A percentile compares a stretch with the other conserved stretches of the same genome.
phyloP scores from a whole-genome alignment of 768 basidiomycete species.

The Naganishia vaughanmartiniae region DNA sequence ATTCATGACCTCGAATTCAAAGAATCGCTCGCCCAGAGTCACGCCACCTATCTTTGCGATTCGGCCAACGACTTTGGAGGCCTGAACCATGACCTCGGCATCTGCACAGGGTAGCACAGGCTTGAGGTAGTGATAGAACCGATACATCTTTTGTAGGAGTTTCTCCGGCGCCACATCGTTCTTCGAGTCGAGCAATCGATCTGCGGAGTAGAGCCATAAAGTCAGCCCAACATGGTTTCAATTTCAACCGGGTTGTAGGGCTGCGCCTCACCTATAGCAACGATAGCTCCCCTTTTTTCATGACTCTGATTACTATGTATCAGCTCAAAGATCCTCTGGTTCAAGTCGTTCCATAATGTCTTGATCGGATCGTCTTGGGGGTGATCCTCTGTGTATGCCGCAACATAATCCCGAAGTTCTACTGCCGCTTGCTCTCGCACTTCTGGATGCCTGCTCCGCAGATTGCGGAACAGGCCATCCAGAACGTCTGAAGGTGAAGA shows the following conservation, averaged over 20 bases:
- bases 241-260: not conserved
- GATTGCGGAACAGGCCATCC: conserved; percentile 54
- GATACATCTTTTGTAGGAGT: conserved; percentile 28
- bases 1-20: conserved; percentile 81
- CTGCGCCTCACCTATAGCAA: conserved; percentile 70
- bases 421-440: conserved; percentile 38
- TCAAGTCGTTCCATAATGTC: conserved; percentile 68
- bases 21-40: conserved; percentile 80
- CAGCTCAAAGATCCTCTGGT: conserved; percentile 72
- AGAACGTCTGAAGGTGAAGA: conserved; percentile 64
- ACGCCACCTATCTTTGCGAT: conserved; percentile 80
- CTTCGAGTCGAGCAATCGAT: conserved; percentile 65
- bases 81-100: conserved; percentile 87
- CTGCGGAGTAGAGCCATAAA: not conserved
- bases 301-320: conserved; percentile 73
- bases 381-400: conserved; percentile 28
- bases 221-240: not conserved
- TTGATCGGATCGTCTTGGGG: conserved; percentile 28
- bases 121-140: conserved; percentile 63
- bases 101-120: conserved; percentile 86
- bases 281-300: conserved; percentile 80
- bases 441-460: conserved; percentile 34
- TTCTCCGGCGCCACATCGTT: conserved; percentile 61
- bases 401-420: conserved; percentile 40
- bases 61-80: conserved; percentile 69